phyloP scores from a whole-genome alignment of 1,284 basidiomycete genomes.

The Gastroboletus turbinatus region DNA sequence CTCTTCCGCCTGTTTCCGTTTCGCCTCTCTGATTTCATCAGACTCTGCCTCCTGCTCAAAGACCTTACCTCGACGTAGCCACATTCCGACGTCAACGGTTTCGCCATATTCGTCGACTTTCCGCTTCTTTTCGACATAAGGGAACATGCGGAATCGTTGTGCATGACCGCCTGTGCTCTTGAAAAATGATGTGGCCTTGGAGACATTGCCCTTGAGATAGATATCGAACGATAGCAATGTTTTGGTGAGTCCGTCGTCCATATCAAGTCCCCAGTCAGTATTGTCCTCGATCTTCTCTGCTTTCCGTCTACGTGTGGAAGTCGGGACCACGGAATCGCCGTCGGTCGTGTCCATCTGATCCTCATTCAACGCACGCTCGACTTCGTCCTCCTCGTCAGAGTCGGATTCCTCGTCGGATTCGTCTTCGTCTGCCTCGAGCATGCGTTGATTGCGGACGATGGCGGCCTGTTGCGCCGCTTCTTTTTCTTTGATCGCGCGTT shows the following conservation, averaged over 20 bases:
- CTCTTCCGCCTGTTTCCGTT: constrained; percentile 73
- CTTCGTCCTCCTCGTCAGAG: constrained; percentile 64
- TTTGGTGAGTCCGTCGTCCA: constrained; percentile 70
- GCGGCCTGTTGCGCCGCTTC: constrained; percentile 87
- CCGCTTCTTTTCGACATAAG: constrained; percentile 90
- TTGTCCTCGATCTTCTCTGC: constrained; percentile 52
- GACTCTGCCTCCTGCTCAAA: constrained; percentile 86
- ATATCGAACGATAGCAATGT: constrained; percentile 90
- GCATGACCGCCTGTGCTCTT: constrained; percentile 67
- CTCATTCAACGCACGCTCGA: constrained; percentile 57
- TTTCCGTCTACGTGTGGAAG: constrained; percentile 39
- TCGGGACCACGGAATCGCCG: constrained; percentile 29
- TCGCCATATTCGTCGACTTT: constrained; percentile 96
- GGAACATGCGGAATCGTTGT: constrained; percentile 94
- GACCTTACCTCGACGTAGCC: constrained; percentile 86
- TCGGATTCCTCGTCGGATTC: constrained; percentile 59
- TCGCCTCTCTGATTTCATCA: constrained; percentile 76
- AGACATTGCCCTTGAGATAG: constrained; percentile 92
- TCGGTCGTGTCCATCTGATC: constrained; percentile 47
- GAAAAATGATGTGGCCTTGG: constrained; percentile 81
- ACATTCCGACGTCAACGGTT: constrained; percentile 90
- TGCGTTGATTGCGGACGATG: constrained; percentile 78
- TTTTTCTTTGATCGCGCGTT: constrained; percentile 81
- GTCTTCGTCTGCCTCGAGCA: constrained; percentile 88
- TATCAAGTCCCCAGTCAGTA: constrained; percentile 68